Evolutionary conservation across 805 yeast genomes (phyloP).

Genomic region (Monosporozyma servazzii): DNA sequence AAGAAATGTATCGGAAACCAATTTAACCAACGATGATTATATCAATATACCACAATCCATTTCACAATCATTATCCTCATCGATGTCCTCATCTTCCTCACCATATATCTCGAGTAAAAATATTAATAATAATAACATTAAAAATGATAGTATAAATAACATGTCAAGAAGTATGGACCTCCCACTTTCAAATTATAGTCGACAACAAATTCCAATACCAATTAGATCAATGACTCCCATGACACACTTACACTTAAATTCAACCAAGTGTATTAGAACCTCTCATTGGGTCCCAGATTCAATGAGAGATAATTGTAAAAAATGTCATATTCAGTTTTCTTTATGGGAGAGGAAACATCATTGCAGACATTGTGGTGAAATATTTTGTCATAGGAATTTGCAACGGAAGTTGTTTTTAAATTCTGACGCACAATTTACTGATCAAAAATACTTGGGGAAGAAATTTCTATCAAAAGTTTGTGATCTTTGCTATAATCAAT

Average conservation of each 20-base stretch:
- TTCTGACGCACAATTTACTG: conserved; percentile 44
- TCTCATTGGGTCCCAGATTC: conserved; percentile 72
- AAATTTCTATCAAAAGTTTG: conserved; percentile 60
- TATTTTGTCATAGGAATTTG: conserved; percentile 64
- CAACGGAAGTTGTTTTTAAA: conserved; percentile 47
- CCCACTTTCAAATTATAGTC: not conserved
- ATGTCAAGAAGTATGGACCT: not conserved
- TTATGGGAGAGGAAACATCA: conserved; percentile 75
- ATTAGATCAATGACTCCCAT: not conserved
- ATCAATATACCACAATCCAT: not conserved
- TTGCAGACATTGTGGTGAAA: conserved; percentile 78
- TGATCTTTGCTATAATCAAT: conserved; percentile 53
- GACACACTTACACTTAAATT: not conserved
- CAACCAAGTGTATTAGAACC: conserved; percentile 28
- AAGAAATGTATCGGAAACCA: conserved; percentile 40
- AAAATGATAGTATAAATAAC: not conserved
- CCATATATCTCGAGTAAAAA: not conserved
- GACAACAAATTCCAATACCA: not conserved
- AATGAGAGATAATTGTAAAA: conserved; percentile 51
- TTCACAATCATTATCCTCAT: not conserved
- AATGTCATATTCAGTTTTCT: conserved; percentile 62
- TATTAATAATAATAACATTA: not conserved
- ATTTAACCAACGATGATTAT: conserved; percentile 34
- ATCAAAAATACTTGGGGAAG: conserved; percentile 28
- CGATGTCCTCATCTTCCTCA: not conserved